phyloP scores from a whole-genome alignment of 106 monocot species.

The Apostasia ramifera region DNA sequence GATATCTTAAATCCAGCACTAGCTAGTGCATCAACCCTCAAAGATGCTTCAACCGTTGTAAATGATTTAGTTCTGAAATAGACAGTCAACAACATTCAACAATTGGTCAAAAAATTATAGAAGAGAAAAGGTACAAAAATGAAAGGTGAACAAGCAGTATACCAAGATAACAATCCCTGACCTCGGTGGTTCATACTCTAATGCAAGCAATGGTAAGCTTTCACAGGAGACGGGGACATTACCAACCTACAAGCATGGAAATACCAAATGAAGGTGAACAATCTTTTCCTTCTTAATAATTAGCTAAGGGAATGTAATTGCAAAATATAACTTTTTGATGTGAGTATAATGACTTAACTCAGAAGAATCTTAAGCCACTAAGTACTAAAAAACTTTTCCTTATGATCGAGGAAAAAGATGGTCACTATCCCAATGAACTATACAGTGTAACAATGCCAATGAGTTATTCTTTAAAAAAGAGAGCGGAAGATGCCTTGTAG shows the following conservation, averaged over 20 bases:
- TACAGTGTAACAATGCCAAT: no score
- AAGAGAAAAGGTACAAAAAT: background rate
- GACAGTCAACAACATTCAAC: background rate
- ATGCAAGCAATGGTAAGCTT: slow-evolving; percentile 83
- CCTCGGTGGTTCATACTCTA: slow-evolving; percentile 97
- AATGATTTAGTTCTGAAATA: slow-evolving; percentile 62
- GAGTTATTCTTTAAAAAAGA: no score
- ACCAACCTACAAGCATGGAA: slow-evolving; percentile 45
- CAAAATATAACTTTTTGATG: no score
- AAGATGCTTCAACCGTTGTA: slow-evolving; percentile 85
- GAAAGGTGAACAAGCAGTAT: background rate
- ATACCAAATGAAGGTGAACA: background rate
- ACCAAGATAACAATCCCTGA: slow-evolving; percentile 11
- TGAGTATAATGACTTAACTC: no score
- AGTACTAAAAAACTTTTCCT: no score
- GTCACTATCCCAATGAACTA: no score
- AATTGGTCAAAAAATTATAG: background rate
- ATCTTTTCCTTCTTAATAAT: background rate
- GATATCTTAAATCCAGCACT: slow-evolving; percentile 99
- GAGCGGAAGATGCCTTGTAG: no score
- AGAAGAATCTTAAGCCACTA: no score
- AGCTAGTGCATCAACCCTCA: slow-evolving; percentile 90
- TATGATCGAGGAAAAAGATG: no score
- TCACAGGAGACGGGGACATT: slow-evolving; percentile 79
- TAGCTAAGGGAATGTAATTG: no score